Evolutionary conservation across 352 stramenopile genomes (phyloP).

Genomic region (Globisporangium irregulare): DNA sequence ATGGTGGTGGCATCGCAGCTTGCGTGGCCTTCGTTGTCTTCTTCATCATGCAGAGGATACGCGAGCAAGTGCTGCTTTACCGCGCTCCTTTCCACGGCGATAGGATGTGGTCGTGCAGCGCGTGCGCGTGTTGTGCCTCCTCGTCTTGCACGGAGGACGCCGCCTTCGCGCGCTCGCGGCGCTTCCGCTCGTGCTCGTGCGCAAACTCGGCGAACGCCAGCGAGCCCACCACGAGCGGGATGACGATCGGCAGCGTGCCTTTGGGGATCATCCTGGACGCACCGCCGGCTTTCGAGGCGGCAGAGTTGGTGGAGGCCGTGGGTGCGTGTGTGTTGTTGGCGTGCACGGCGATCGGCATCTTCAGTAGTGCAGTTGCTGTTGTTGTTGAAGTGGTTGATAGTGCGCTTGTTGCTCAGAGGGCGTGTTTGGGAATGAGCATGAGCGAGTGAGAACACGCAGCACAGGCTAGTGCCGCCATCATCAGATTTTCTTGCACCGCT

Average conservation of each 20-base stretch:
- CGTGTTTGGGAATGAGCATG: constrained; percentile 12
- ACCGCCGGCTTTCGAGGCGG: background rate
- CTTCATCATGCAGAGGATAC: background rate
- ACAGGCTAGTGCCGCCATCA: background rate
- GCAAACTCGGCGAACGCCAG: constrained; percentile 15
- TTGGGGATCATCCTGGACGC: constrained; percentile 11
- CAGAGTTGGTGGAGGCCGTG: background rate
- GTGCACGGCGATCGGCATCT: constrained; percentile 12
- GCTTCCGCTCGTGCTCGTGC: constrained; percentile 11
- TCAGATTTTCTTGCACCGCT: background rate
- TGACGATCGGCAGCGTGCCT: constrained; percentile 10
- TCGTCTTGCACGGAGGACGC: background rate
- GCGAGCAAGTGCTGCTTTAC: background rate
- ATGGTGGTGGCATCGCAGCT: too few relatives aligned
- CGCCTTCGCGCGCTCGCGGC: constrained; percentile 6
- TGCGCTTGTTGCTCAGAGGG: background rate
- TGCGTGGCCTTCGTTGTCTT: background rate
- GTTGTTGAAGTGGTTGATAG: background rate
- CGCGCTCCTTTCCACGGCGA: constrained; percentile 18
- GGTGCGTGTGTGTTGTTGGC: background rate
- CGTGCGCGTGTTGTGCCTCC: constrained; percentile 1
- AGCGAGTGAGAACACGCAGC: background rate
- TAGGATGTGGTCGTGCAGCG: constrained; percentile 10
- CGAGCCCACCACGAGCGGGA: constrained; percentile 16
- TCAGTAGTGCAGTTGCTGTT: background rate